These are phyloP conservation scores for Dispira parvispora DNA, from an alignment of 192 early-diverging fungal species.

Conservation along the genomic window DNA sequence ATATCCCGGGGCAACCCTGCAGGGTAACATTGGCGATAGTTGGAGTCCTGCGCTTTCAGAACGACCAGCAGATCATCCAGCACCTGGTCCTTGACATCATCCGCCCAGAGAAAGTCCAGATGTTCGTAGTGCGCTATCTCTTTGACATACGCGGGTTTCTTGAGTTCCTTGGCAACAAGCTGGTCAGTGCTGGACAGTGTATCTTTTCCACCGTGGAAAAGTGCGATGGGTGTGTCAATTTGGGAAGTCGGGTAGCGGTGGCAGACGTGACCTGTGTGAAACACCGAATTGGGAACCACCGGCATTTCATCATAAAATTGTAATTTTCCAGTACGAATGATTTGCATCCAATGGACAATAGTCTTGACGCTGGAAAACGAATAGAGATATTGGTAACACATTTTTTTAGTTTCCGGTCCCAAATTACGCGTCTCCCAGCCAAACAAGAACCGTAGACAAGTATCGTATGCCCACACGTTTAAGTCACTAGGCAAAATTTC, in stretches of 20 bases:
- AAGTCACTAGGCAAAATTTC: constrained; percentile 52
- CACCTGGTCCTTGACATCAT: too few relatives aligned
- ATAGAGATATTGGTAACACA: constrained; percentile 74
- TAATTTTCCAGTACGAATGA: constrained; percentile 65
- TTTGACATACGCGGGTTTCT: constrained; percentile 28
- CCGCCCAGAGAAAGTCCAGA: constrained; percentile 18
- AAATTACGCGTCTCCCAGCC: constrained; percentile 59
- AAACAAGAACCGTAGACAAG: constrained; percentile 57
- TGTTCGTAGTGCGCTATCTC: constrained; percentile 68
- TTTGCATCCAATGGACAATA: constrained; percentile 95
- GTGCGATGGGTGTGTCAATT: constrained; percentile 70
- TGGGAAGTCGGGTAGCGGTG: constrained; percentile 12
- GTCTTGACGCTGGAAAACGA: constrained; percentile 78
- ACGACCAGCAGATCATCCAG: too few relatives aligned
- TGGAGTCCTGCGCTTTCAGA: too few relatives aligned
- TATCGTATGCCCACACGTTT: constrained; percentile 56
- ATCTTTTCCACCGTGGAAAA: constrained; percentile 83
- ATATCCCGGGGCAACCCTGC: too few relatives aligned
- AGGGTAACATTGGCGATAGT: too few relatives aligned
- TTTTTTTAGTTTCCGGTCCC: constrained; percentile 52
- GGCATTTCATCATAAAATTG: constrained; percentile 91
- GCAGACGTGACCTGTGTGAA: neutral
- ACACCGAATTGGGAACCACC: neutral
- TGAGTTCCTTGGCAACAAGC: constrained; percentile 31
- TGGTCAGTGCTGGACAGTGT: constrained; percentile 57